Conservation (phyloP, 306 rosid species). For the Prunus padus region DNA sequence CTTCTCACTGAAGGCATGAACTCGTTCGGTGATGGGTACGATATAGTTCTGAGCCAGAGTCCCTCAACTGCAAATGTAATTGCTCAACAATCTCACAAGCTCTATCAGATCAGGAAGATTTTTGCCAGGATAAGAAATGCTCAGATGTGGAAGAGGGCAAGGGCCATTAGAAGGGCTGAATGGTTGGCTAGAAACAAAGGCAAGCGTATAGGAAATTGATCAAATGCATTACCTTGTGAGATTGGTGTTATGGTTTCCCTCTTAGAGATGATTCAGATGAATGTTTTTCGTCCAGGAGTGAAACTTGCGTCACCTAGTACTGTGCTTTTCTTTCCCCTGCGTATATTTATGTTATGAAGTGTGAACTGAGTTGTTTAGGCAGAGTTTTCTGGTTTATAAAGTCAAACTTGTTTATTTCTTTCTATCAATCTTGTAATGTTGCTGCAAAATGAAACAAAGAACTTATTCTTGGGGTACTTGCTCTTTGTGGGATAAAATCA, state of each 20-base stretch:
- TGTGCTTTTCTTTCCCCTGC: neutral
- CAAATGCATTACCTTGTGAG: neutral
- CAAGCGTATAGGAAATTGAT: constrained; percentile 45
- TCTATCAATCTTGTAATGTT: neutral
- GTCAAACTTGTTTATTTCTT: constrained; percentile 1
- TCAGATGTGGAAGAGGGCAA: constrained; percentile 52
- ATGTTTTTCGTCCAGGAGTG: constrained; percentile 53
- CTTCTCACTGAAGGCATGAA: constrained; percentile 81
- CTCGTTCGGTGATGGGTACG: constrained; percentile 79
- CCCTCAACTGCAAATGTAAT: constrained; percentile 74
- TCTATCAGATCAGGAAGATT: constrained; percentile 48
- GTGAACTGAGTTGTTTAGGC: neutral
- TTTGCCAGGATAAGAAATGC: constrained; percentile 47
- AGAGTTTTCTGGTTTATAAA: constrained; percentile 3
- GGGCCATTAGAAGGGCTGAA: constrained; percentile 34
- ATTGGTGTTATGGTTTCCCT: constrained; percentile 29
- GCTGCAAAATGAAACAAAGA: constrained; percentile 1
- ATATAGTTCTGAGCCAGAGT: constrained; percentile 60
- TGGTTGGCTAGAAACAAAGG: constrained; percentile 45
- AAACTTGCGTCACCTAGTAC: constrained; percentile 18
- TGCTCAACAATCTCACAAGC: constrained; percentile 64
- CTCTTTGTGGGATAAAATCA: neutral
- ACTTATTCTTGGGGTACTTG: neutral
- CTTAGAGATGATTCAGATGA: constrained; percentile 46
- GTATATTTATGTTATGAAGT: neutral